A percentile compares a stretch with the other conserved stretches of the same genome.
Evolutionary conservation across 2,329 filamentous ascomycete species (phyloP).

Genomic region (Scortechinia acanthostroma): DNA sequence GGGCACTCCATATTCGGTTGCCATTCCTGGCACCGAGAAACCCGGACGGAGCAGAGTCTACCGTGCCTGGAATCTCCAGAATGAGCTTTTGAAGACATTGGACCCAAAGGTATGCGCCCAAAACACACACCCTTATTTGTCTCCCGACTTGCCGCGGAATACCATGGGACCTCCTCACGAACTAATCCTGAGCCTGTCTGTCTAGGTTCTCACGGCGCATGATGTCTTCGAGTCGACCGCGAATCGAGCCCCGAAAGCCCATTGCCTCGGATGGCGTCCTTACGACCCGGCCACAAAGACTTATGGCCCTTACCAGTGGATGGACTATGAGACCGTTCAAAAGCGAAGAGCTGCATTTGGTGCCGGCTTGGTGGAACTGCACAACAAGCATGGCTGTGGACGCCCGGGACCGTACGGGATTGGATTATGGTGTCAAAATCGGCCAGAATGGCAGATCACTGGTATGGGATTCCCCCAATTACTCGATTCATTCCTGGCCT

Average conservation of each 20-base stretch:
- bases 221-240: constrained; percentile 71
- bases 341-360: constrained; percentile 74
- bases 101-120: not conserved
- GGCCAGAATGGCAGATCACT: constrained; percentile 81
- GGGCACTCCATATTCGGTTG: constrained; percentile 71
- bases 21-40: constrained; percentile 67
- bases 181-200: too few relatives aligned
- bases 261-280: constrained; percentile 72
- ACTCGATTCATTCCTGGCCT: too few relatives aligned
- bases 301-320: constrained; percentile 70
- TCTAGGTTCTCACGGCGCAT: constrained; percentile 65
- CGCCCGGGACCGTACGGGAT: constrained; percentile 63
- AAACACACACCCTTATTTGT: not conserved
- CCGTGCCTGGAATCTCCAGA: constrained; percentile 71
- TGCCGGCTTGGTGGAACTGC: constrained; percentile 75
- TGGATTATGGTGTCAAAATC: constrained; percentile 80
- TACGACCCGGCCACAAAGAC: constrained; percentile 71
- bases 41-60: constrained; percentile 73
- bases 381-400: constrained; percentile 70
- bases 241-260: constrained; percentile 54
- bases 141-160: too few relatives aligned
- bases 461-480: constrained; percentile 34
- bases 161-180: too few relatives aligned
- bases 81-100: constrained; percentile 65
- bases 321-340: constrained; percentile 78